A percentile compares a stretch with the other conserved stretches of the same genome.
Conservation (phyloP, 306 rosid species). For the Arachis stenosperma region DNA sequence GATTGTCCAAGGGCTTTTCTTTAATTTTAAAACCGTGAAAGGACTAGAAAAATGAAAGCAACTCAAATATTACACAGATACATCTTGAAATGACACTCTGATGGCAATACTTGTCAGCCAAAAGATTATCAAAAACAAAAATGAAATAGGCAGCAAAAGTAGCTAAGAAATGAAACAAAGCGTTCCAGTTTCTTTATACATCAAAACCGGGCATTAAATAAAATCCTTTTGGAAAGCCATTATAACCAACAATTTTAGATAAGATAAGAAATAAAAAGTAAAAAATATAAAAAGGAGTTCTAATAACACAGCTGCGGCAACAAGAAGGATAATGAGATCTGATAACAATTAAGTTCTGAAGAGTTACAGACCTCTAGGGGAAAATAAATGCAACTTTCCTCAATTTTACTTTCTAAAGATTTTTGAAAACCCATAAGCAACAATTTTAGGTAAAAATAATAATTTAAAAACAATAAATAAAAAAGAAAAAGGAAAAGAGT, state of each 20-base stretch:
- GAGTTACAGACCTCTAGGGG: conserved; percentile 53
- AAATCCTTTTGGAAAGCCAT: background rate
- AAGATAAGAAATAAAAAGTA: background rate
- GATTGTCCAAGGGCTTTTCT: conserved; percentile 1
- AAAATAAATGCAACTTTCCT: no score
- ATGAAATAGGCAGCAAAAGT: background rate
- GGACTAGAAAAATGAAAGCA: background rate
- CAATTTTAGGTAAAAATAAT: background rate
- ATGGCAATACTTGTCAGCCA: background rate
- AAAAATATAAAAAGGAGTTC: conserved; percentile 9
- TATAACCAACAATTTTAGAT: background rate
- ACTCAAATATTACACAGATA: background rate
- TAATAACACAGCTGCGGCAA: conserved; percentile 24
- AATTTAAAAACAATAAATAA: background rate
- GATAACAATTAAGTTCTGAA: conserved; percentile 18
- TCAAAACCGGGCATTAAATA: background rate
- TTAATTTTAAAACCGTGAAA: background rate
- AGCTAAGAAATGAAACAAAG: background rate
- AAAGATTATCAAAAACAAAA: background rate
- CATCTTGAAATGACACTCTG: background rate
- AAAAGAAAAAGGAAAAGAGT: background rate
- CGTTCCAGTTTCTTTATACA: background rate
- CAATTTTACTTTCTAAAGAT: no score
- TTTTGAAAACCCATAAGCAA: background rate
- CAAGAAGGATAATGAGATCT: conserved; percentile 13